phyloP scores from a whole-genome alignment of 1,139 yeast genomes.

The Sugiyamaella paludigena region DNA sequence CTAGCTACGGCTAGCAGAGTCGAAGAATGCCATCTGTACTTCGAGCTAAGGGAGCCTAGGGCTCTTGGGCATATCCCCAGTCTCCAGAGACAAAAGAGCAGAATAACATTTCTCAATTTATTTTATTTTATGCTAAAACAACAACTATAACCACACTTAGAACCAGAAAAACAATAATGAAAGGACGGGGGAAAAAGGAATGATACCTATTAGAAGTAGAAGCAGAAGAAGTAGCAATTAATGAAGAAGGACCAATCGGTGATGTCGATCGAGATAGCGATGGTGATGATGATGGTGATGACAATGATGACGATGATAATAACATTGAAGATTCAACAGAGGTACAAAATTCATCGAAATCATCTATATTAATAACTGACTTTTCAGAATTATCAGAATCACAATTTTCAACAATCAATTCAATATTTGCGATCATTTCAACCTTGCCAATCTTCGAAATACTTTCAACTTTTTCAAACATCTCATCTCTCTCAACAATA shows the following conservation, averaged over 20 bases:
- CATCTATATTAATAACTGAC: too few species aligned
- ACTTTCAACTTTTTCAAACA: too few species aligned
- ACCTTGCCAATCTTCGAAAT: too few species aligned
- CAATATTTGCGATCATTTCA: too few species aligned
- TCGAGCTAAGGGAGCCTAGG: too few species aligned
- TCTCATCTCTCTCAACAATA: too few species aligned
- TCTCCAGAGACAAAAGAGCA: neutral
- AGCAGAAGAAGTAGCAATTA: too few species aligned
- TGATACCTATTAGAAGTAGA: neutral
- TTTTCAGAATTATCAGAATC: too few species aligned
- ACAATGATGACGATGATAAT: neutral
- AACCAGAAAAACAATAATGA: neutral
- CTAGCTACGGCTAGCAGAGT: too few species aligned
- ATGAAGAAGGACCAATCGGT: neutral
- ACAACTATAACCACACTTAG: slow-evolving; percentile 1
- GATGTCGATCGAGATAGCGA: neutral
- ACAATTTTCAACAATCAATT: too few species aligned
- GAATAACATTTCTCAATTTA: neutral
- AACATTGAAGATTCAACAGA: neutral
- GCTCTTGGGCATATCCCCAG: neutral
- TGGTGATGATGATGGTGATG: neutral
- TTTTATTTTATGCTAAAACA: slow-evolving; percentile 5
- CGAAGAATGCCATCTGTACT: too few species aligned
- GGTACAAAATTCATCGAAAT: too few species aligned
- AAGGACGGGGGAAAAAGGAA: neutral